Evolutionary conservation across 1,284 basidiomycete species (phyloP), one percentile per base, ranked within the genome.

Genomic region (Entoloma clypeatum): DNA sequence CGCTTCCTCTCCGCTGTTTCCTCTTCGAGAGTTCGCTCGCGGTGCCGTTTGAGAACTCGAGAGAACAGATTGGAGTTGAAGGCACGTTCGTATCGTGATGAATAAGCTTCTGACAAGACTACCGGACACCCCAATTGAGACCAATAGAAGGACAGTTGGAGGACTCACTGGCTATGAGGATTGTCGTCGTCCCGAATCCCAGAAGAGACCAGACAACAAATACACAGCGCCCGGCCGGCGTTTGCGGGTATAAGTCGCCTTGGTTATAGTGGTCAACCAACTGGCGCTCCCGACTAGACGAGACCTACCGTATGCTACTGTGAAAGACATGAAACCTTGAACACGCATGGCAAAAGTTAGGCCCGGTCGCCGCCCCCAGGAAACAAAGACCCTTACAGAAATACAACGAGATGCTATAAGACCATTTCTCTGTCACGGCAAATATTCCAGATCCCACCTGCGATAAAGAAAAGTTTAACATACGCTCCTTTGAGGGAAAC

Each of bases 201-300:
- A 86, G 62, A 31, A 92, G 61, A 0, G 86, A 83, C 89, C 89
- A 92, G 6, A 81, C 75, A 39, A 91, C 76, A 59, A 92, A 92
- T 34, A 92, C 72, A 4, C 81, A 78, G 17, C 86, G 73, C 3
- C 88, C 88, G 4, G 81, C 75, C 9, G 80, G 74, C 0, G 81
- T 79, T 28, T 60, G 57, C n/a, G 0, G 84, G 85, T 0, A 71
- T 56, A 23, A 72, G 67, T 50, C 89, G 85, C 6, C 86, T 69
- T 68, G 24, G 9, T 36, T 37, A 14, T 17, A 4, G n/a, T 36
- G n/a, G 13, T 26, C 16, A 16, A 31, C 39, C 7, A n/a, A 21
- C 8, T 36, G 10, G 13, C 14, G 13, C 7, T 13, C 26, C 2
- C 24, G 4, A 32, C 14, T 17, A 23, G 7, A 13, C 3, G 19